Percentiles rank a stretch among this genome's conserved stretches.
Evolutionary conservation across 441 rosid species (phyloP).

Genomic region (Croton laevigatus): DNA sequence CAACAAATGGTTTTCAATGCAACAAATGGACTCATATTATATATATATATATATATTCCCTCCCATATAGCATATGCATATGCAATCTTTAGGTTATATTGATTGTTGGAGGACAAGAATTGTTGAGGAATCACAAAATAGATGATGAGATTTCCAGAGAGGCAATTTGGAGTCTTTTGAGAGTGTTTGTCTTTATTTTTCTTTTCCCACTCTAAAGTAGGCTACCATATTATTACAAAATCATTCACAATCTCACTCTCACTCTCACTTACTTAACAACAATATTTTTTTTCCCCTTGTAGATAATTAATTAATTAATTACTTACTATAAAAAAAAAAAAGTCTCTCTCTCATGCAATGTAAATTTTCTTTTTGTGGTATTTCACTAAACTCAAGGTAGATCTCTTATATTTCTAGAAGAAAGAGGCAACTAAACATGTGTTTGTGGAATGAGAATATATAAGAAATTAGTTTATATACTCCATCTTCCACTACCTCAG

Average conservation of each 20-base stretch:
- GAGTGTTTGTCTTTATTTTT: conserved; percentile 28
- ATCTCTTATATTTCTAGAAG: conserved; percentile 13
- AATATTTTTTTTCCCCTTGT: background rate
- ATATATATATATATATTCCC: too few relatives aligned
- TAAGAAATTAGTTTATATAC: background rate
- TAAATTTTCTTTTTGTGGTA: conserved; percentile 7
- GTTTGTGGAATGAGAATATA: background rate
- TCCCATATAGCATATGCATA: background rate
- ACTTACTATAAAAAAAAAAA: background rate
- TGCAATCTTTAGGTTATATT: conserved; percentile 14
- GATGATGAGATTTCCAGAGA: conserved; percentile 15
- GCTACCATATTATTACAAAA: conserved; percentile 31
- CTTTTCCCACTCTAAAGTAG: conserved; percentile 11
- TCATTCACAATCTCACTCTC: conserved; percentile 27
- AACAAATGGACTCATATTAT: too few relatives aligned
- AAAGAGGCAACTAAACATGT: conserved; percentile 16
- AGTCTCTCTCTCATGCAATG: conserved; percentile 16
- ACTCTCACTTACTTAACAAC: conserved; percentile 19
- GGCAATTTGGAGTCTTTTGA: conserved; percentile 46
- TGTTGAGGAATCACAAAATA: conserved; percentile 16
- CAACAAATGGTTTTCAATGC: too few relatives aligned
- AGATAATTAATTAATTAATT: background rate
- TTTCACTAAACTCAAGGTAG: conserved; percentile 32
- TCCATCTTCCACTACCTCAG: background rate
- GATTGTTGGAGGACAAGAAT: background rate